phyloP scores from a whole-genome alignment of 768 basidiomycete genomes.

The Podaxis sp. region DNA sequence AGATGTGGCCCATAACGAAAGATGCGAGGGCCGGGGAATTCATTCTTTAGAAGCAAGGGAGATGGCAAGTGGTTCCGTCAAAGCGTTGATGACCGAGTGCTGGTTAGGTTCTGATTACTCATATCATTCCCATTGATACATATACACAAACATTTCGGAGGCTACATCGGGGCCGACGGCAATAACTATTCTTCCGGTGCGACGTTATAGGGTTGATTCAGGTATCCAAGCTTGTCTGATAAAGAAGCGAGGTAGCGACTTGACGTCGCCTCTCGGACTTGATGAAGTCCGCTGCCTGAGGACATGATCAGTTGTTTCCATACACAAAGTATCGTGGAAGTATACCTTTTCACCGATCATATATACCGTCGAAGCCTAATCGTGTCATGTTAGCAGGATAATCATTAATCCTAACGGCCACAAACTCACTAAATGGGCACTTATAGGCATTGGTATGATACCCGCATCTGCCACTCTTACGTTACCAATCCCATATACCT shows the following conservation, averaged over 20 bases:
- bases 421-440: constrained; percentile 29
- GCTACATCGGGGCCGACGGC: too few relatives aligned
- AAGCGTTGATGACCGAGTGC: too few relatives aligned
- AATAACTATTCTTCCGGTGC: too few relatives aligned
- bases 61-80: too few relatives aligned
- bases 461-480: constrained; percentile 36
- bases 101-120: too few relatives aligned
- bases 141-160: too few relatives aligned
- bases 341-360: constrained; percentile 31
- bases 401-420: neutral
- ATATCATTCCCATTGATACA: too few relatives aligned
- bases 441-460: constrained; percentile 33
- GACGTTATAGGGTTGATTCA: too few relatives aligned
- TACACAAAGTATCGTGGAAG: neutral
- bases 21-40: too few relatives aligned
- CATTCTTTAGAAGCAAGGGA: too few relatives aligned
- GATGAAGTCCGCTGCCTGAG: constrained; percentile 18
- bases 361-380: constrained; percentile 26
- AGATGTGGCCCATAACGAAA: too few relatives aligned
- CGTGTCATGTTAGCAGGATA: neutral
- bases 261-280: neutral
- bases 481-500: constrained; percentile 35
- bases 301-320: neutral
- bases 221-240: too few relatives aligned
- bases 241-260: neutral